Percentiles rank a stretch among this genome's conserved stretches.
These are phyloP conservation scores for Talaromyces islandicus DNA, from an alignment of 2,329 filamentous ascomycete genomes.

Conservation along the genomic window DNA sequence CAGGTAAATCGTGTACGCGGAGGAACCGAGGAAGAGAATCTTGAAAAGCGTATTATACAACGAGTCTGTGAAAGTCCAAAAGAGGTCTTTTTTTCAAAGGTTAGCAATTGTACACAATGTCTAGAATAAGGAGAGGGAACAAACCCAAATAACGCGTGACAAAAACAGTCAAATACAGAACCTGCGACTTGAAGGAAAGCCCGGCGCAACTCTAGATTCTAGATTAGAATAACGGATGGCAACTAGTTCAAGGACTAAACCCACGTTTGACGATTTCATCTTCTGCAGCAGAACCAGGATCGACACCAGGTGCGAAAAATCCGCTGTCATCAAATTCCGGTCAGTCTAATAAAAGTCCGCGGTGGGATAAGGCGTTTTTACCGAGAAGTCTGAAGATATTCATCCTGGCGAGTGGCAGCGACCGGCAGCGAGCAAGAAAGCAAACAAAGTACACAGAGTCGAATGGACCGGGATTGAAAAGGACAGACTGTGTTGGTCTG, in stretches of 20 bases:
- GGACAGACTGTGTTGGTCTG: background rate
- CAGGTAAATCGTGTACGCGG: constrained; percentile 92
- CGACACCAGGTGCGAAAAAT: constrained; percentile 90
- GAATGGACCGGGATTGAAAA: background rate
- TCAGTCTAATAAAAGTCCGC: too few relatives aligned
- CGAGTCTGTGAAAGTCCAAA: constrained; percentile 73
- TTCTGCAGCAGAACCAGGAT: constrained; percentile 95
- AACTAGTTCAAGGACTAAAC: constrained; percentile 22
- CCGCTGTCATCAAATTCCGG: constrained; percentile 50
- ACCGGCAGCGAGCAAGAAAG: background rate
- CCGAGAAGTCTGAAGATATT: constrained; percentile 65
- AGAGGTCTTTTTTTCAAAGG: constrained; percentile 61
- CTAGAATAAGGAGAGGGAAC: constrained; percentile 9
- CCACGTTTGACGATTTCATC: constrained; percentile 86
- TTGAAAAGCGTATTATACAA: constrained; percentile 95
- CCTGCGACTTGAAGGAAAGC: constrained; percentile 98
- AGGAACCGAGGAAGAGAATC: constrained; percentile 83
- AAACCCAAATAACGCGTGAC: constrained; percentile 82
- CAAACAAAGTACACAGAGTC: background rate
- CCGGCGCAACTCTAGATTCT: constrained; percentile 76
- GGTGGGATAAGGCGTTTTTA: too few relatives aligned
- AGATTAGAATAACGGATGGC: constrained; percentile 7
- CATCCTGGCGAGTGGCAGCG: constrained; percentile 42
- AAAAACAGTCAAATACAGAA: constrained; percentile 90
- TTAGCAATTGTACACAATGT: background rate